Percentiles rank a stretch among this genome's conserved stretches.
These are phyloP conservation scores for Ceratobasidium sp. DNA, from an alignment of 1,284 basidiomycete genomes.

Conservation along the genomic window DNA sequence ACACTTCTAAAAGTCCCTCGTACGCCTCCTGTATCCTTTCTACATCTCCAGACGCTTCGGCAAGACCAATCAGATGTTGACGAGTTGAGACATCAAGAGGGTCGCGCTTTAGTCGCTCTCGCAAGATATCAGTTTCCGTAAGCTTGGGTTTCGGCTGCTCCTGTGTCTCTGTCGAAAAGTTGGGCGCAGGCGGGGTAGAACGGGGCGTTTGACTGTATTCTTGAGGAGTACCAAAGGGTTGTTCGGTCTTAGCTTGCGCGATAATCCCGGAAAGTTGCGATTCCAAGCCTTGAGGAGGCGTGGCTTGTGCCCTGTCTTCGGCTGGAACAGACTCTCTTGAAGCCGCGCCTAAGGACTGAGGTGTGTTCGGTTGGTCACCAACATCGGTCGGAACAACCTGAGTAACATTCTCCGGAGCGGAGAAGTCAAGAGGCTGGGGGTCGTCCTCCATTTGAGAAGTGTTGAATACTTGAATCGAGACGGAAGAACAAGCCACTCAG, in stretches of 20 bases:
- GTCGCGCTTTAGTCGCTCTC: constrained; percentile 61
- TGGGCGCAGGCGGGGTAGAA: constrained; percentile 1
- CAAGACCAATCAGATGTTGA: constrained; percentile 72
- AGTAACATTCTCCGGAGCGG: background rate
- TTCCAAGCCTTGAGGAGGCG: background rate
- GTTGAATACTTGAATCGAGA: background rate
- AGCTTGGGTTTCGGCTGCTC: constrained; percentile 33
- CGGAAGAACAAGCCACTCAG: too few species aligned
- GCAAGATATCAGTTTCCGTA: constrained; percentile 50
- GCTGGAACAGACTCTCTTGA: background rate
- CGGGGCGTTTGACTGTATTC: constrained; percentile 22
- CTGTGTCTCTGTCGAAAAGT: background rate
- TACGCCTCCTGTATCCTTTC: constrained; percentile 75
- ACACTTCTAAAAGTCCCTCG: constrained; percentile 77
- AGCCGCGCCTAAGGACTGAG: background rate
- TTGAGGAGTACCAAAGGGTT: constrained; percentile 5
- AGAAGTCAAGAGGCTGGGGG: constrained; percentile 1
- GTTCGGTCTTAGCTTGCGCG: background rate
- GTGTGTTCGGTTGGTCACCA: background rate
- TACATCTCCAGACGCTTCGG: constrained; percentile 72
- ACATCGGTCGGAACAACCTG: constrained; percentile 1
- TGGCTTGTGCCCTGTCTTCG: background rate
- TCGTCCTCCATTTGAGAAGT: constrained; percentile 18
- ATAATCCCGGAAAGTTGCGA: background rate
- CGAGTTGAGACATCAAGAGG: constrained; percentile 74